Conservation (phyloP, 1,284 basidiomycete species). For the Papiliotrema terrestris region DNA sequence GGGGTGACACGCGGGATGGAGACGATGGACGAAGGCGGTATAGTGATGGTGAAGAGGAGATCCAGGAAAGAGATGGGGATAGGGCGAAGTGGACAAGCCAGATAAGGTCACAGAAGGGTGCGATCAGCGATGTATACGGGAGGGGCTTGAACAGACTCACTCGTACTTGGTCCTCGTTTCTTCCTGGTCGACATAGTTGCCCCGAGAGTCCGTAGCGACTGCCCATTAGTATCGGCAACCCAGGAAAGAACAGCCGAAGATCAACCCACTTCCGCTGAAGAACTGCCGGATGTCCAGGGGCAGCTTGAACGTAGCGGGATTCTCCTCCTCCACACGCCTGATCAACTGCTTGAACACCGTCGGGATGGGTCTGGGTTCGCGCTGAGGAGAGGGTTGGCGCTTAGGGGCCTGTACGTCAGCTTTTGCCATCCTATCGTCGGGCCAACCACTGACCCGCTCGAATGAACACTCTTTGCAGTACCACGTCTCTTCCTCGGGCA, state of each 20-base stretch:
- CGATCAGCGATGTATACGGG: slow-evolving; percentile 9
- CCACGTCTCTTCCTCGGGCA: slow-evolving; percentile 85
- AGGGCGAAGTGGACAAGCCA: not conserved
- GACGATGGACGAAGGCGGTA: not conserved
- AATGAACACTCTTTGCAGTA: slow-evolving; percentile 61
- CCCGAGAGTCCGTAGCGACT: slow-evolving; percentile 71
- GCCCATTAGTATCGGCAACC: slow-evolving; percentile 8
- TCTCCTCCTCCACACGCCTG: slow-evolving; percentile 41
- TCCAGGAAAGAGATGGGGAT: not conserved
- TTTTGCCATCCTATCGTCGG: not conserved
- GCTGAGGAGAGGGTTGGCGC: slow-evolving; percentile 1
- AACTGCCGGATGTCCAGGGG: slow-evolving; percentile 78
- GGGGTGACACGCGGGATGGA: not conserved
- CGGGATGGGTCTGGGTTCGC: slow-evolving; percentile 27
- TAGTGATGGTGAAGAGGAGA: not conserved
- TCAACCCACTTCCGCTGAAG: slow-evolving; percentile 62
- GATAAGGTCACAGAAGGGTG: not conserved
- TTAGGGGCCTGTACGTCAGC: slow-evolving; percentile 1
- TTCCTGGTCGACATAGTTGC: slow-evolving; percentile 74
- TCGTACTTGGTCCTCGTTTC: slow-evolving; percentile 73
- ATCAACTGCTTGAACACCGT: slow-evolving; percentile 32
- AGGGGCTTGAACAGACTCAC: slow-evolving; percentile 23
- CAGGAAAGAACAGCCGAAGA: not conserved
- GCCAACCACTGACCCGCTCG: slow-evolving; percentile 30
- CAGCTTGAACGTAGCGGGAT: slow-evolving; percentile 70